phyloP scores from a whole-genome alignment of 2,329 filamentous ascomycete genomes.

The Chalara sp. region DNA sequence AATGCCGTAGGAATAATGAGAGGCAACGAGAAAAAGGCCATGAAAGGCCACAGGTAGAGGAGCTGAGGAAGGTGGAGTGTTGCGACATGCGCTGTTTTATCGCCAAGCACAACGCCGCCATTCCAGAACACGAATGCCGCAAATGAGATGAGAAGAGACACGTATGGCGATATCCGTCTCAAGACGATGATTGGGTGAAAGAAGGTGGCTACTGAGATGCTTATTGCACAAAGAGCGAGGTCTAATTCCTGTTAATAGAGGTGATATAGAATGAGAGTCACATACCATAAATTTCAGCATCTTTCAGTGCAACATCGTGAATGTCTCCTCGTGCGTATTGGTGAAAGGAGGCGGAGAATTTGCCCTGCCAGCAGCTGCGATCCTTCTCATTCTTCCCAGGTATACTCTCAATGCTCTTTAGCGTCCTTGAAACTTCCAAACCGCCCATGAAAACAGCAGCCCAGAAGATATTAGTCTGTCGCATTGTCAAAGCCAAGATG shows the following conservation, averaged over 20 bases:
- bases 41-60: constrained; percentile 90
- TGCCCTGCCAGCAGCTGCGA: constrained; percentile 8
- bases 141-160: constrained; percentile 62
- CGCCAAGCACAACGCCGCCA: constrained; percentile 83
- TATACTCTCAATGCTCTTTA: constrained; percentile 35
- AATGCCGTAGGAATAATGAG: constrained; percentile 50
- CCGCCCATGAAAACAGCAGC: constrained; percentile 70
- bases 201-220: constrained; percentile 52
- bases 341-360: constrained; percentile 5
- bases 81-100: constrained; percentile 90
- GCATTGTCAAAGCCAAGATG: constrained; percentile 62
- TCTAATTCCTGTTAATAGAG: constrained; percentile 35
- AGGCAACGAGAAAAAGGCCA: constrained; percentile 83
- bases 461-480: constrained; percentile 98
- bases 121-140: constrained; percentile 77
- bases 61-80: constrained; percentile 87
- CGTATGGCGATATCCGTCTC: constrained; percentile 47
- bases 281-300: constrained; percentile 45
- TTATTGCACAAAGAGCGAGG: constrained; percentile 50
- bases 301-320: constrained; percentile 45
- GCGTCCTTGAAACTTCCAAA: constrained; percentile 44
- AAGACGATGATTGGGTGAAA: constrained; percentile 41
- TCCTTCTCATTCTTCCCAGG: neutral
- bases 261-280: neutral
- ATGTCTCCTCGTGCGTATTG: constrained; percentile 41